Evolutionary conservation across 2,329 filamentous ascomycete genomes (phyloP), one percentile per base, ranked within the genome.

Genomic region (Clonostachys chloroleuca): DNA sequence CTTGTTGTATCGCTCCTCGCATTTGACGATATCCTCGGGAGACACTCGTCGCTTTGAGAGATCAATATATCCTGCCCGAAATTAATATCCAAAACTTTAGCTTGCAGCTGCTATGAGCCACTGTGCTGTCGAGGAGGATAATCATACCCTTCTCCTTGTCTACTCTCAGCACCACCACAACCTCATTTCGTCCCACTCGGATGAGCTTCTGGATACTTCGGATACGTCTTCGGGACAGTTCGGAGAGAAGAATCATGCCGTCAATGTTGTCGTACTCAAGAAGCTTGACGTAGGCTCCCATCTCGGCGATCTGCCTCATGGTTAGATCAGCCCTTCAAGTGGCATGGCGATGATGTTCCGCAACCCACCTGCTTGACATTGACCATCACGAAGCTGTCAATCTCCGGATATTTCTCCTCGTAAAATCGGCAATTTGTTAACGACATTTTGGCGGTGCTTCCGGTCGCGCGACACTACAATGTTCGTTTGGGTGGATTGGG

Each of bases 251-350:
- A 63, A 99, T 99, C 95, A 99, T 99, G 83, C 94, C 94, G 68
- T 99, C 95, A 63, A 99, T 99, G 75, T 97, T 96, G 74, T 99
- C 94, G 74, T 99, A 99, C 76, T 99, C 94, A 60, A 99, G 86
- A 48, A 99, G 86, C 77, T 99, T 99, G 65, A 99, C 95, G 70
- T 99, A 99, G 61, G 95, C 94, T 70, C 94, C 94, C 95, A 99
- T 99, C 74, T 99, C 95, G 69, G 94, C 94, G 67, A 99, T 99
- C 88, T 94, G 59, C 46, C 36, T 43, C 49, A 45, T 18, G 33
- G 54, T 58, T 54, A 59, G 51, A 50, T 40, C 49, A 46, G 34
- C 34, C 40, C 20, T 51, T 51, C 24, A n/a, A 20, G 16, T 20
- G 36, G 10, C n/a, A 42, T 24, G 12, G 20, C 14, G n/a, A 13